phyloP scores from a whole-genome alignment of 139 green algal genomes.

The Chlamydomonas asymmetrica region DNA sequence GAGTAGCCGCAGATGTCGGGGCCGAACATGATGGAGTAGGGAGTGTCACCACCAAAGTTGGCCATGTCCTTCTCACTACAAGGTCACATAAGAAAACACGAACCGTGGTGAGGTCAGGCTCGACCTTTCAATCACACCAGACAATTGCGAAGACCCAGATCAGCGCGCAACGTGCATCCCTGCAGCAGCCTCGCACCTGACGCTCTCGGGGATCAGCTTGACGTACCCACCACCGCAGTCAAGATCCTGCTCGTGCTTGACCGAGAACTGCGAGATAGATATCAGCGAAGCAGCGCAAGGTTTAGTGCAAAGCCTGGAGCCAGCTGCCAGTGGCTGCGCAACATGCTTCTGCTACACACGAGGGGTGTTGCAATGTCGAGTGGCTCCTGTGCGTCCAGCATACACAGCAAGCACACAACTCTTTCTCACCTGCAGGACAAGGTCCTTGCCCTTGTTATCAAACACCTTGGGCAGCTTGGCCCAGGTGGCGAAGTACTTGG shows the following conservation, averaged over 20 bases:
- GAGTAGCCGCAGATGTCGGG: conserved; percentile 95
- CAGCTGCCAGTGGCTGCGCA: too few relatives aligned
- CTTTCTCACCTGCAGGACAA: conserved; percentile 75
- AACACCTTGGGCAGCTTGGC: conserved; percentile 63
- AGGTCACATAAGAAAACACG: not conserved
- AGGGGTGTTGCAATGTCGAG: too few relatives aligned
- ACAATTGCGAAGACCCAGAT: too few relatives aligned
- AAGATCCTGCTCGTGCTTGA: conserved; percentile 89
- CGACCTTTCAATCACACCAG: too few relatives aligned
- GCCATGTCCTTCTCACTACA: conserved; percentile 71
- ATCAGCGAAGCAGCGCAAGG: not conserved
- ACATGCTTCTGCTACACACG: too few relatives aligned
- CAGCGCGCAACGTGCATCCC: too few relatives aligned
- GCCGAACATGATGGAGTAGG: conserved; percentile 99
- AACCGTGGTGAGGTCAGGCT: too few relatives aligned
- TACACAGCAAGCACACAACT: not conserved
- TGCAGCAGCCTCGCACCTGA: conserved; percentile 31
- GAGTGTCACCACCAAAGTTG: conserved; percentile 79
- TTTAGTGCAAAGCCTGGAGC: not conserved
- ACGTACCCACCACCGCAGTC: conserved; percentile 93
- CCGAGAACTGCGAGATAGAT: conserved; percentile 67
- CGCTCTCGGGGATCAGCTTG: conserved; percentile 73
- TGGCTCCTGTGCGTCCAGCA: too few relatives aligned
- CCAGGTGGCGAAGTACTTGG: conserved; percentile 76
- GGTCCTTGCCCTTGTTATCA: conserved; percentile 83